A percentile compares a stretch with the other conserved stretches of the same genome.
These are phyloP conservation scores for Zostera marina DNA, from an alignment of 116 monocot genomes.

Conservation along the genomic window DNA sequence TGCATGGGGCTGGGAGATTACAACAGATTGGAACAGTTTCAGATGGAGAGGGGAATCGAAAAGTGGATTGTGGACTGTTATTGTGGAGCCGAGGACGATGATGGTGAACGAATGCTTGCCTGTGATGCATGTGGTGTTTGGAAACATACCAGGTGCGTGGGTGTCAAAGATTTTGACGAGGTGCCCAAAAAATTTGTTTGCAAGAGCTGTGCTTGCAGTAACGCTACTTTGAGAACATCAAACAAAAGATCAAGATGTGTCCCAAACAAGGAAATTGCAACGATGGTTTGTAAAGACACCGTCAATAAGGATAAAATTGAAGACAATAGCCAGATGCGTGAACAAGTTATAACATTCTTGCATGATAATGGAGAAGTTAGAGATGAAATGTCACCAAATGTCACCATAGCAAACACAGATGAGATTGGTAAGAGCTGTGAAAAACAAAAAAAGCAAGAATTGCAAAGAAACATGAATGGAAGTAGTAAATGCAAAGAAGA, in stretches of 20 bases:
- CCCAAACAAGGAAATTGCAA: not conserved
- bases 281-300: too few relatives aligned
- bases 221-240: too few relatives aligned
- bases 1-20: conserved; percentile 23
- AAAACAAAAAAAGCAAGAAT: too few relatives aligned
- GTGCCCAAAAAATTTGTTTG: conserved; percentile 56
- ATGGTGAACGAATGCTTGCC: conserved; percentile 81
- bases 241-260: not conserved
- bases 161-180: conserved; percentile 35
- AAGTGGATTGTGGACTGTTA: conserved; percentile 63
- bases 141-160: conserved; percentile 78
- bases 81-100: conserved; percentile 75
- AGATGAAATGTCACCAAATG: too few relatives aligned
- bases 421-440: too few relatives aligned
- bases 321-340: too few relatives aligned
- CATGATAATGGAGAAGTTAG: too few relatives aligned
- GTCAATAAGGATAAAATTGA: too few relatives aligned
- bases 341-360: too few relatives aligned
- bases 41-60: conserved; percentile 63
- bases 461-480: too few relatives aligned
- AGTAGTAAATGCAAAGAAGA: not conserved
- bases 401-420: too few relatives aligned
- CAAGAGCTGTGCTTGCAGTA: conserved; percentile 12
- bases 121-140: conserved; percentile 73
- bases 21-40: conserved; percentile 24